Evolutionary conservation across 2,329 filamentous ascomycete genomes (phyloP), one percentile per base, ranked within the genome.

Genomic region (Cercospora sesami): DNA sequence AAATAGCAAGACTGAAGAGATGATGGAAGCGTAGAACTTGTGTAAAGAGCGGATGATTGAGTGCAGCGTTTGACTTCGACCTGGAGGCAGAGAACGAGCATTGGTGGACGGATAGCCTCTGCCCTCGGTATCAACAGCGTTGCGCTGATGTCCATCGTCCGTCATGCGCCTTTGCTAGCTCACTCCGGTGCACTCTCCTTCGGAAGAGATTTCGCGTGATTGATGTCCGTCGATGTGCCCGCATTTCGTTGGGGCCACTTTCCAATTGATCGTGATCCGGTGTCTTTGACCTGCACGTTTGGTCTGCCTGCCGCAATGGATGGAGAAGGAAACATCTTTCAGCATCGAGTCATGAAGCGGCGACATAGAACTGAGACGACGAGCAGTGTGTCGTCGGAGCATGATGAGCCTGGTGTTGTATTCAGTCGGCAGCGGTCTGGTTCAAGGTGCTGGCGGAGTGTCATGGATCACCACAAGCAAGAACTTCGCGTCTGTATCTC

Each of bases 381-480:
- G 21, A 6, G 5, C 48, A 16, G 12, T 16, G 18, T 0, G 9
- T 51, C 18, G 10, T 18, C 9, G 18, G 45, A 14, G 45, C 45
- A 23, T 5, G 0, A 12, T 26, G 18, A 3, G 2, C 45, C 18
- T 6, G 9, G 21, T 51, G 45, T 26, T 23, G 45, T 51, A 12
- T 23, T 26, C 10, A 8, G 18, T n/a, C 14, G n/a, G n/a, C 45
- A 14, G 28, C 23, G 30, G 14, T n/a, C 42, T 65, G n/a, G 12
- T 42, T 77, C 78, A 91, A 75, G 88, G 64, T 16, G 67, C 89
- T 8, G 88, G 86, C 45, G 91, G 89, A n/a, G 91, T 93, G 77
- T 94, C 91, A 80, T 94, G 91, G 65, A 94, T 86, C 42, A 93
- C 90, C 64, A 94, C 87, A 42, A 94, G 84, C 58, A 95, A 83